Conservation (phyloP, 108 stramenopile genomes). For the Hondaea fermentalgiana region DNA sequence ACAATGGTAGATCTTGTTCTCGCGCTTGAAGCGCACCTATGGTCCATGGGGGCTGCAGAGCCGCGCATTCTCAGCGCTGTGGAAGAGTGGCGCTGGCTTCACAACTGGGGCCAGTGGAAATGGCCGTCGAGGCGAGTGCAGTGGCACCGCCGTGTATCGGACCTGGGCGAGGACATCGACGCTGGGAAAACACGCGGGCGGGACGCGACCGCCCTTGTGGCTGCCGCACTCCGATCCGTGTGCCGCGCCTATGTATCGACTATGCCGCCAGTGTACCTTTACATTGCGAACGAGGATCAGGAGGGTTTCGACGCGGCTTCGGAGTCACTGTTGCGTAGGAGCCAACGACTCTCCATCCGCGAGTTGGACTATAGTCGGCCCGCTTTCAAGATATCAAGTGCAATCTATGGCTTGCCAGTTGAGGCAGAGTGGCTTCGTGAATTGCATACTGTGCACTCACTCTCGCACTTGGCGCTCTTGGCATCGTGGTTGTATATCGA, state of each 20-base stretch:
- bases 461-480: not conserved
- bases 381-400: not conserved
- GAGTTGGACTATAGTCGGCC: not conserved
- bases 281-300: not conserved
- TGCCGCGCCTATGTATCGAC: constrained; percentile 8
- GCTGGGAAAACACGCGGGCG: not conserved
- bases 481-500: not conserved
- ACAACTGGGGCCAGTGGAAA: not conserved
- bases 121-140: not conserved
- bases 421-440: constrained; percentile 5
- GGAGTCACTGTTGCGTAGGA: not conserved
- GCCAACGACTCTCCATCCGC: not conserved
- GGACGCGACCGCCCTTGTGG: not conserved
- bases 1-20: not conserved
- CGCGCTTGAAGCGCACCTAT: not conserved
- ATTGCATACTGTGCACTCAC: not conserved
- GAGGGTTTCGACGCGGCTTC: not conserved
- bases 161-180: not conserved
- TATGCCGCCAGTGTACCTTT: not conserved
- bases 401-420: not conserved
- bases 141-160: not conserved
- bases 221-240: not conserved
- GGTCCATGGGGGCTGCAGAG: constrained; percentile 16
- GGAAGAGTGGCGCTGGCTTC: constrained; percentile 12
- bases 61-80: not conserved